These are phyloP conservation scores for Cylindrotheca fusiformis DNA, from an alignment of 108 stramenopile species.

Conservation along the genomic window DNA sequence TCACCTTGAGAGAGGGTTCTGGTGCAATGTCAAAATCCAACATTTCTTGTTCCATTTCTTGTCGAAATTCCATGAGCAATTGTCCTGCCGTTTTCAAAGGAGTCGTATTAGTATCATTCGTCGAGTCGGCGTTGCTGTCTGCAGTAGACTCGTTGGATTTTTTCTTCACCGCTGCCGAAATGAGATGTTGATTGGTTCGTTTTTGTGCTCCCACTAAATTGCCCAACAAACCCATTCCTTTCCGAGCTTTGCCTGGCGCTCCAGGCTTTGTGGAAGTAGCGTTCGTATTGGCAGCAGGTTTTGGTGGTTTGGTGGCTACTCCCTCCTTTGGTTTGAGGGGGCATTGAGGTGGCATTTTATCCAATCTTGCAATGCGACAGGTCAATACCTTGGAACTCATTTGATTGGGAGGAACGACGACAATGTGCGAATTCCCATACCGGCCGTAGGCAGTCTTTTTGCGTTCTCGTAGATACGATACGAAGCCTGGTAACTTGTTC, in stretches of 20 bases:
- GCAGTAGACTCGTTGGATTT: not conserved
- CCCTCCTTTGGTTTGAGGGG: constrained; percentile 23
- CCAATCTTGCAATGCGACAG: constrained; percentile 36
- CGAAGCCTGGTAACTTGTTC: constrained; percentile 75
- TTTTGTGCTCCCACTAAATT: constrained; percentile 64
- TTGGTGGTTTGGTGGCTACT: constrained; percentile 6
- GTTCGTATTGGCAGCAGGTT: constrained; percentile 4
- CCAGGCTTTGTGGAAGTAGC: constrained; percentile 11
- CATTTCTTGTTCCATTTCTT: constrained; percentile 59
- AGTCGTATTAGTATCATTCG: not conserved
- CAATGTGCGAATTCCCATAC: constrained; percentile 37
- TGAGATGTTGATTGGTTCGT: constrained; percentile 73
- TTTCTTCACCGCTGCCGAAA: constrained; percentile 20
- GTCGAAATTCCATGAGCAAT: constrained; percentile 52
- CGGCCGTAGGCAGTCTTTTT: constrained; percentile 71
- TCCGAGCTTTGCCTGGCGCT: too few relatives aligned
- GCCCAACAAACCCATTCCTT: constrained; percentile 64
- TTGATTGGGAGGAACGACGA: constrained; percentile 68
- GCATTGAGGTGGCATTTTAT: constrained; percentile 34
- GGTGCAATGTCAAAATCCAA: constrained; percentile 54
- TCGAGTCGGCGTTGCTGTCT: not conserved
- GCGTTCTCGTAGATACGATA: constrained; percentile 62
- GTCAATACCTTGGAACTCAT: constrained; percentile 18
- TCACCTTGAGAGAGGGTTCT: constrained; percentile 30
- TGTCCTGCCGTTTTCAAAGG: constrained; percentile 29